Conservation (phyloP, 225 moss, liverwort and hornwort genomes). For the Bryoerythrophyllum caledonicum region DNA sequence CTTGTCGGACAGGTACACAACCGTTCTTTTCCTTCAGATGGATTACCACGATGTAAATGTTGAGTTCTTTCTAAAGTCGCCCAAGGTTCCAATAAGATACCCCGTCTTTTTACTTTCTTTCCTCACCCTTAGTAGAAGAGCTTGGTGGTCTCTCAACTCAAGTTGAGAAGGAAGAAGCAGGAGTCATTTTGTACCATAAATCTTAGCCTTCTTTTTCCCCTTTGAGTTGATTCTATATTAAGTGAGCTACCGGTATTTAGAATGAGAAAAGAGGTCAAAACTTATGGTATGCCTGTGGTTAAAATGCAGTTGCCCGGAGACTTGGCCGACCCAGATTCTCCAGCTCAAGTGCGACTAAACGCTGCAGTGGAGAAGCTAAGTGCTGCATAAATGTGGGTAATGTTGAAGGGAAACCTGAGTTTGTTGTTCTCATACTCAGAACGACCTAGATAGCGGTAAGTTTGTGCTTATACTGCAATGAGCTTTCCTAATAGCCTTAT, state of each 20-base stretch:
- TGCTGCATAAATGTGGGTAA: slow-evolving; percentile 3
- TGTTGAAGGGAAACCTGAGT: slow-evolving; percentile 14
- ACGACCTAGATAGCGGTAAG: slow-evolving; percentile 8
- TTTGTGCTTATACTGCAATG: slow-evolving; percentile 16
- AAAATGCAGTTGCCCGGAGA: slow-evolving; percentile 56
- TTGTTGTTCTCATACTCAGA: too few species aligned
- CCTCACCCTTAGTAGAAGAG: too few species aligned
- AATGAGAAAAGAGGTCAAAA: too few species aligned
- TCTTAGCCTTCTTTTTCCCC: too few species aligned
- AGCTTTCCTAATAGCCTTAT: slow-evolving; percentile 21
- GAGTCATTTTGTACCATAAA: too few species aligned
- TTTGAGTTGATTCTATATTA: too few species aligned
- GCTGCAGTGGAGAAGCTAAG: slow-evolving; percentile 41
- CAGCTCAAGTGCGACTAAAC: slow-evolving; percentile 42
- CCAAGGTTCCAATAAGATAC: too few species aligned
- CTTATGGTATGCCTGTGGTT: not conserved
- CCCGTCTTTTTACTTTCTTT: too few species aligned
- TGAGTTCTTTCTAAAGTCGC: too few species aligned
- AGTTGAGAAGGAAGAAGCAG: too few species aligned
- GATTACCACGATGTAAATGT: not conserved
- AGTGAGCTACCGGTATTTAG: too few species aligned
- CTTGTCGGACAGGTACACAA: slow-evolving; percentile 51
- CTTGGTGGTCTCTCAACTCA: too few species aligned
- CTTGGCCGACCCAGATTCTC: slow-evolving; percentile 52
- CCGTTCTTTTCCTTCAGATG: not conserved